Conservation (phyloP, 805 yeast species). For the Blastobotrys attinorum region DNA sequence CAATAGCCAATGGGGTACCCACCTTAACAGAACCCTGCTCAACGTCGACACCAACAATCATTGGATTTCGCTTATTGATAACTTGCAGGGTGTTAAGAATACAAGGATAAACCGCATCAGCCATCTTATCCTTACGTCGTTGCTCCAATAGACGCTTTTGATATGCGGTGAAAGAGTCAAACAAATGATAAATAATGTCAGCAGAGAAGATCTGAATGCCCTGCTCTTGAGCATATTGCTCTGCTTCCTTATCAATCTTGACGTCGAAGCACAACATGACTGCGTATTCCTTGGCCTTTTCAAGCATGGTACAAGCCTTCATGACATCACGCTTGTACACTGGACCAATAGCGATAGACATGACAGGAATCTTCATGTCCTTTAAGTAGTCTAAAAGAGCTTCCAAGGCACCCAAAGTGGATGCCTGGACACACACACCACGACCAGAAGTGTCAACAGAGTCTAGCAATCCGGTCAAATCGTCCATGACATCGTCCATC, state of each 20-base stretch:
- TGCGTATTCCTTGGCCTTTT: slow-evolving; percentile 90
- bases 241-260: slow-evolving; percentile 94
- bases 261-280: slow-evolving; percentile 99
- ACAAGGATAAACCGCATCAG: slow-evolving; percentile 90
- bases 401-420: slow-evolving; percentile 96
- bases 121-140: slow-evolving; percentile 82
- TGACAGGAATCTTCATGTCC: slow-evolving; percentile 98
- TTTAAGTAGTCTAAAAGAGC: slow-evolving; percentile 94
- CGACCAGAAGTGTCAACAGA: slow-evolving; percentile 91
- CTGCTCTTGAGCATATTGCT: slow-evolving; percentile 93
- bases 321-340: slow-evolving; percentile 97
- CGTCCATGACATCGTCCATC: slow-evolving; percentile 98
- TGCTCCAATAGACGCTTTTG: slow-evolving; percentile 82
- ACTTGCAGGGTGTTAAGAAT: slow-evolving; percentile 91
- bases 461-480: slow-evolving; percentile 86
- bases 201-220: slow-evolving; percentile 90
- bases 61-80: slow-evolving; percentile 97
- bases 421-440: slow-evolving; percentile 98
- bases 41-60: slow-evolving; percentile 98
- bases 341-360: slow-evolving; percentile 98
- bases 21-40: slow-evolving; percentile 79
- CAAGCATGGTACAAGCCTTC: slow-evolving; percentile 96
- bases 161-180: slow-evolving; percentile 89
- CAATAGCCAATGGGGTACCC: slow-evolving; percentile 96
- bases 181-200: slow-evolving; percentile 91